Evolutionary conservation across 2,329 filamentous ascomycete genomes (phyloP), one percentile per base, ranked within the genome.

Genomic region (Epicoccum nigrum): DNA sequence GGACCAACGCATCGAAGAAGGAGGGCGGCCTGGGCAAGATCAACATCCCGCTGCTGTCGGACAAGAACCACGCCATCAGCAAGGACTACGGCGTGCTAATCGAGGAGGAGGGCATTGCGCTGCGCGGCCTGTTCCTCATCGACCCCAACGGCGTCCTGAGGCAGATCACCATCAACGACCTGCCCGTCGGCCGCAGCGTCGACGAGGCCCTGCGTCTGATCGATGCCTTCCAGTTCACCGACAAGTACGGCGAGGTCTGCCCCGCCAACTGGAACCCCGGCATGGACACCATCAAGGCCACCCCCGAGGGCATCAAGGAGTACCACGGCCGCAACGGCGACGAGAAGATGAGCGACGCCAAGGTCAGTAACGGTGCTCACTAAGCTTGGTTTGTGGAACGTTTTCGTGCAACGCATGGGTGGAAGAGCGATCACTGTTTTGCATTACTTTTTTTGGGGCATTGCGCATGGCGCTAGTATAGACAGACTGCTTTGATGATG

Each of bases 141-240:
- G 85, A 87, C 68, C 83, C 84, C 53, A 81, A 82, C 70, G 84
- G 84, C 47, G 71, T 79, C 21, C 75, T 87, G 20, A 74, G 84
- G 56, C 82, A 84, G 77, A 84, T 86, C 70, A 86, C 84, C 55
- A 77, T 86, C 76, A 86, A 86, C 73, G 84, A 87, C 63, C 78
- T 86, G 25, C 82, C 84, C 54, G 83, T 87, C 57, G 84, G 85
- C 54, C 83, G 85, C 59, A 80, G 81, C 59, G 85, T 87, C 46
- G 82, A 86, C 67, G 85, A 87, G 75, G 81, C 83, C 2, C 77
- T 86, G 61, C 83, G 85, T 31, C 69, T 81, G 27, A 71, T 82
- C 45, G 79, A 82, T 54, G 79, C 79, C 20, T 77, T 81, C 62
- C 74, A 78, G 55, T 74, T 74, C 64, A 73, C 70, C 31, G 73